A percentile compares a stretch with the other conserved stretches of the same genome.
These are phyloP conservation scores for Hansenula lynferdii DNA, from an alignment of 1,139 yeast species.

Conservation along the genomic window DNA sequence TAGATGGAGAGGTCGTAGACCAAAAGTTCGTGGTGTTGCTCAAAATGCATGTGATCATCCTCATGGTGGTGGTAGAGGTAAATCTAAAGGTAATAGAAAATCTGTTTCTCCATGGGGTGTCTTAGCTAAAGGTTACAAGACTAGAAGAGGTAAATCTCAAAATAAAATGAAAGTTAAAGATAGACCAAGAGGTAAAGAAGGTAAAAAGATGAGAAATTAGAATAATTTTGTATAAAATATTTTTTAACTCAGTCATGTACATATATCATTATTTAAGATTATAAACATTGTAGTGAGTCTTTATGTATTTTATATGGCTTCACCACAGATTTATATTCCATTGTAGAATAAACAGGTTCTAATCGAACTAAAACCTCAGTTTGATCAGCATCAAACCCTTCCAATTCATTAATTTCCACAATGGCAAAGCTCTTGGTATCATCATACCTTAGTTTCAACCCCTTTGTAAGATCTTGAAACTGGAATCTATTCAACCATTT, in stretches of 20 bases:
- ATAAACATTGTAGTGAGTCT: neutral
- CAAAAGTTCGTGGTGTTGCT: constrained; percentile 99
- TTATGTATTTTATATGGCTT: neutral
- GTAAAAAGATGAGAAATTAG: no score
- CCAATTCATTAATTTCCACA: constrained; percentile 7
- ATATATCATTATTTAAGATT: no score
- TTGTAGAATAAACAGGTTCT: constrained; percentile 5
- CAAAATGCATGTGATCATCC: constrained; percentile 99
- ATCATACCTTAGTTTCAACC: neutral
- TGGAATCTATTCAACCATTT: constrained; percentile 7
- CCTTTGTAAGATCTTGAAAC: constrained; percentile 1
- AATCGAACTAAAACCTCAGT: constrained; percentile 1
- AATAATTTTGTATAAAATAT: no score
- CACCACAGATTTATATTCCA: neutral
- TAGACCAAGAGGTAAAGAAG: constrained; percentile 53
- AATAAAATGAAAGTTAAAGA: constrained; percentile 85
- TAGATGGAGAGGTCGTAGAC: constrained; percentile 99
- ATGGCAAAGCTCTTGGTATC: constrained; percentile 4
- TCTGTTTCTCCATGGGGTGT: constrained; percentile 98
- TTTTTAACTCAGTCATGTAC: neutral
- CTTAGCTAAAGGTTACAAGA: constrained; percentile 86
- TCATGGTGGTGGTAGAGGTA: constrained; percentile 99
- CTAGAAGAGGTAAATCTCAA: constrained; percentile 83
- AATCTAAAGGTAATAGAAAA: constrained; percentile 90
- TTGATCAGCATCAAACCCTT: constrained; percentile 11